Evolutionary conservation across 257 asterid species (phyloP).

Genomic region (Solanum appendiculatum): DNA sequence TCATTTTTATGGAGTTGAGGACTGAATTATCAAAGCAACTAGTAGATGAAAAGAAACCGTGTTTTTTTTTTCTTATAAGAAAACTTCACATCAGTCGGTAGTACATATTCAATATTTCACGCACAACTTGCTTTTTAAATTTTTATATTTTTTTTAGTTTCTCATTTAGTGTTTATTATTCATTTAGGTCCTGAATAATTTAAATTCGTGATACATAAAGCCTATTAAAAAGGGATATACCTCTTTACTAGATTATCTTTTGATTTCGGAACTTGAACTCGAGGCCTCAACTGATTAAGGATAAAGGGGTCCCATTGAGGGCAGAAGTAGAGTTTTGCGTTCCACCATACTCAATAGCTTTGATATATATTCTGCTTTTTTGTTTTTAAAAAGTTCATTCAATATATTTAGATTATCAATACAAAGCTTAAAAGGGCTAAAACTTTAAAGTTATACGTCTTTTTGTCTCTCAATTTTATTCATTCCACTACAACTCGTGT

Average conservation of each 20-base stretch:
- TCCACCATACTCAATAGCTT: not conserved
- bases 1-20: not conserved
- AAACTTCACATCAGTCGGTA: not conserved
- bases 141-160: not conserved
- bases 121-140: not conserved
- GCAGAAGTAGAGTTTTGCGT: not conserved
- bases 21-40: constrained; percentile 1
- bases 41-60: constrained; percentile 1
- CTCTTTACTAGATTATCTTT: not conserved
- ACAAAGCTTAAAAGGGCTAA: not conserved
- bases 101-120: not conserved
- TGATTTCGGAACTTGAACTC: accelerated
- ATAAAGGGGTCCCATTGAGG: not conserved
- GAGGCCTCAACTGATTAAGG: not conserved
- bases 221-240: not conserved
- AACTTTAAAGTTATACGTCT: not conserved
- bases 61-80: not conserved
- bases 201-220: accelerated
- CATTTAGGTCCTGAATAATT: accelerated
- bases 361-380: not conserved
- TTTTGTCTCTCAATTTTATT: not conserved
- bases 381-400: not conserved
- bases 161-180: accelerated
- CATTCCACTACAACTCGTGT: not conserved
- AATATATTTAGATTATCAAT: not conserved